A percentile compares a stretch with the other conserved stretches of the same genome.
Conservation (phyloP, 139 green algal genomes). For the Edaphochlamys debaryana region DNA sequence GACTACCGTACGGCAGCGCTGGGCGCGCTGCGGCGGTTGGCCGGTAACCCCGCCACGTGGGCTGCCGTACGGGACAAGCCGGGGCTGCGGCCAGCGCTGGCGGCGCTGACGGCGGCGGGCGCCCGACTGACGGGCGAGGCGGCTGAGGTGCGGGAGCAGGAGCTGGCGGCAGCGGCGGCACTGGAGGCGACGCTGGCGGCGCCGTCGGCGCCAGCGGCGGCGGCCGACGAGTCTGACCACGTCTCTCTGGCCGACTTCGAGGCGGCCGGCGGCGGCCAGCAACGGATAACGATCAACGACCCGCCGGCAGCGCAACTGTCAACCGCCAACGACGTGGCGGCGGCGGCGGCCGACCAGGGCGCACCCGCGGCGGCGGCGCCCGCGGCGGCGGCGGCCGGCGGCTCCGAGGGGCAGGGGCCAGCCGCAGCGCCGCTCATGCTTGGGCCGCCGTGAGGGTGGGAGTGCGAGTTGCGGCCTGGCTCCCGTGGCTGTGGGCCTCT, state of each 20-base stretch:
- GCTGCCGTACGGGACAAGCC: constrained; percentile 21
- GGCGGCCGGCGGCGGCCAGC: background rate
- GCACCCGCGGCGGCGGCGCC: background rate
- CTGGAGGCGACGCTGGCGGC: constrained; percentile 30
- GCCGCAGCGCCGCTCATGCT: background rate
- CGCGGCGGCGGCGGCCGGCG: no score
- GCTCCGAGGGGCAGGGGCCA: no score
- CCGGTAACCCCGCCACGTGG: constrained; percentile 41
- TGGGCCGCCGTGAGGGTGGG: background rate
- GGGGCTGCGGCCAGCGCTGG: constrained; percentile 41
- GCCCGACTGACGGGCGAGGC: no score
- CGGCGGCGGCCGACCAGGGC: background rate
- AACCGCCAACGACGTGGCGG: background rate
- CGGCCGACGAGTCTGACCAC: constrained; percentile 25
- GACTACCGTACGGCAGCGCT: constrained; percentile 60
- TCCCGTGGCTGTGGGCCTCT: no score
- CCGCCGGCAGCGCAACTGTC: background rate
- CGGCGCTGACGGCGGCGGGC: constrained; percentile 45
- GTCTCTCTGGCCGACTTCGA: constrained; percentile 37
- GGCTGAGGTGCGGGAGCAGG: constrained; percentile 29
- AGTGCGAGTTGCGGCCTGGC: no score
- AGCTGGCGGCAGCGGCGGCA: constrained; percentile 5
- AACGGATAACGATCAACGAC: background rate
- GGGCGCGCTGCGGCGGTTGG: constrained; percentile 53
- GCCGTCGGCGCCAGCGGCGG: background rate